Evolutionary conservation across 805 yeast genomes (phyloP), one percentile per base, ranked within the genome.

Genomic region (Wickerhamomyces xylosicus): DNA sequence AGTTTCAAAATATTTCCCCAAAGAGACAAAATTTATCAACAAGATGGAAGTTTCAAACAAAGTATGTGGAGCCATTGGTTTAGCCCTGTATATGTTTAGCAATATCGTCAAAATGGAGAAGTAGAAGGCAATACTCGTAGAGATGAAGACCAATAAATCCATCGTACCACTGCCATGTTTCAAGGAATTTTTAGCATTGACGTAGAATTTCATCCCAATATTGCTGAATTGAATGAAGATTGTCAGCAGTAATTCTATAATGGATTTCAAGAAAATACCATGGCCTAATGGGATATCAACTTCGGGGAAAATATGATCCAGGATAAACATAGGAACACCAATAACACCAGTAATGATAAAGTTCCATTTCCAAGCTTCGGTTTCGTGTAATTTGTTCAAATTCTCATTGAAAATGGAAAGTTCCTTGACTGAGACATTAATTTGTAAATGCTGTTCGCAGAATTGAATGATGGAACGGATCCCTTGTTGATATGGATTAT

Each of bases 1-100:
- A 58, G 84, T 85, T 54, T 92, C 99, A 18, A 89, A 64, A 72
- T 85, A 83, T 61, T 92, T 90, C 3, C 99, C 99, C 34, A 87
- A 63, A 8, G 92, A 72, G 20, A 92, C 87, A 57, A 87, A 92
- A 5, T 79, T 63, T 37, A 90, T 69, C 33, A 92, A 67, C 94
- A 94, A 85, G 14, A 80, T 77, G 2, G 86, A 71, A 0, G 97
- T 87, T 42, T 86, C 97, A 64, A 92, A 89, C 28, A 87, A 65
- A 1, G 81, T 74, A 38, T 71, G 75, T 5, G 95, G 94, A 5
- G 79, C 70, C 44, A 86, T 74, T 11, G 5, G 5, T n/a, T 25
- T 25, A n/a, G 14, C 4, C 13, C 29, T 25, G n/a, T n/a, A 25
- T 4, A 25, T 25, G 13, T 25, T 25, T n/a, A 25, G 14, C 4